A percentile compares a stretch with the other conserved stretches of the same genome.
Evolutionary conservation across 805 yeast species (phyloP).

Genomic region (Pichia manshurica): DNA sequence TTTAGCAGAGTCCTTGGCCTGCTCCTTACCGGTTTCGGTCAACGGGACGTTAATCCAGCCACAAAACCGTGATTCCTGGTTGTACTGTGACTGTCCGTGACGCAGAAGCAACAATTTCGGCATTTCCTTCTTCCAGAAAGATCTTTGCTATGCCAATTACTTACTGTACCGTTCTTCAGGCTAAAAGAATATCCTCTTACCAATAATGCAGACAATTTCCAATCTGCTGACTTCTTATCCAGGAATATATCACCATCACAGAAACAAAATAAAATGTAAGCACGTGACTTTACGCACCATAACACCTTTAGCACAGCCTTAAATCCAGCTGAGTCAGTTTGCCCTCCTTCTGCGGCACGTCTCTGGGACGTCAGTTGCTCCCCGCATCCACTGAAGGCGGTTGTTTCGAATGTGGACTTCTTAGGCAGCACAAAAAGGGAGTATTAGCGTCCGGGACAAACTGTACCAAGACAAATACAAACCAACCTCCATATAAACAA

Average conservation of each 20-base stretch:
- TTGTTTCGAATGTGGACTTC: no score
- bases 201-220: no score
- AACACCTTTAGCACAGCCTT: no score
- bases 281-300: no score
- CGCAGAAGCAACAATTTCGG: slow-evolving; percentile 49
- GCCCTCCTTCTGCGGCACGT: neutral
- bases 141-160: neutral
- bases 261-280: no score
- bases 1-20: slow-evolving; percentile 64
- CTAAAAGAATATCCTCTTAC: no score
- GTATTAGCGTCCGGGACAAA: no score
- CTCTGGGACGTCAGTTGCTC: no score
- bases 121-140: slow-evolving; percentile 11
- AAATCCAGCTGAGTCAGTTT: neutral
- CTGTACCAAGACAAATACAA: neutral
- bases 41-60: slow-evolving; percentile 81
- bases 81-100: slow-evolving; percentile 82
- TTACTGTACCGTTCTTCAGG: no score
- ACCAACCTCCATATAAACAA: neutral
- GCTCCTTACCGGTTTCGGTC: slow-evolving; percentile 60
- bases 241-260: no score
- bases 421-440: neutral
- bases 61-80: slow-evolving; percentile 68
- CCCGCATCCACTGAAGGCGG: no score
- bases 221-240: no score